A percentile compares a stretch with the other conserved stretches of the same genome.
phyloP scores from a whole-genome alignment of 257 asterid species.

The Solanum piurae region DNA sequence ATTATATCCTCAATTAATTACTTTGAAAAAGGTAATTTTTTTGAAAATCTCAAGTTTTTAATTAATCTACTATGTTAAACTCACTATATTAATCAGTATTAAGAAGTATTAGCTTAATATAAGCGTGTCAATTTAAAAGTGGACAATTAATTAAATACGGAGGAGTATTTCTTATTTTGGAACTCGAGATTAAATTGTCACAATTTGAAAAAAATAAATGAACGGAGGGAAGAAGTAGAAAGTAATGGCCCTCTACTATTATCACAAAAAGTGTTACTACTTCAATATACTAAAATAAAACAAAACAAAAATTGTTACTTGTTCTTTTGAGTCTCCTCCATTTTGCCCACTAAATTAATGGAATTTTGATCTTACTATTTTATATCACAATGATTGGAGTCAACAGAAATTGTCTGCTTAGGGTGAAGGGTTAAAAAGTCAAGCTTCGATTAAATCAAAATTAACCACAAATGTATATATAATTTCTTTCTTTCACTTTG shows the following conservation, averaged over 20 bases:
- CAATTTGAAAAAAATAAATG: neutral
- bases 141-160: too few species aligned
- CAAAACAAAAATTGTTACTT: neutral
- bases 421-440: conserved; percentile 2
- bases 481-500: neutral
- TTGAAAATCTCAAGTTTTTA: too few species aligned
- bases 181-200: neutral
- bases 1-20: too few species aligned
- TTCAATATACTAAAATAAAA: too few species aligned
- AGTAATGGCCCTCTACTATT: neutral
- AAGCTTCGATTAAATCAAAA: neutral
- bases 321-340: neutral
- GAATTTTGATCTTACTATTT: neutral
- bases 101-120: too few species aligned
- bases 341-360: neutral
- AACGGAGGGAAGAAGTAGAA: neutral
- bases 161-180: neutral
- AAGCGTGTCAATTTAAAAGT: too few species aligned
- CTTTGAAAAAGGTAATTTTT: too few species aligned
- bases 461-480: neutral
- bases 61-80: too few species aligned
- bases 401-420: conserved; percentile 6
- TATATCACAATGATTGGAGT: conserved; percentile 17
- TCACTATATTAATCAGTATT: too few species aligned
- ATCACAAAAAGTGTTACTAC: neutral